Evolutionary conservation across 2,329 filamentous ascomycete species (phyloP).

Genomic region (Ophiosphaerella herpotricha): DNA sequence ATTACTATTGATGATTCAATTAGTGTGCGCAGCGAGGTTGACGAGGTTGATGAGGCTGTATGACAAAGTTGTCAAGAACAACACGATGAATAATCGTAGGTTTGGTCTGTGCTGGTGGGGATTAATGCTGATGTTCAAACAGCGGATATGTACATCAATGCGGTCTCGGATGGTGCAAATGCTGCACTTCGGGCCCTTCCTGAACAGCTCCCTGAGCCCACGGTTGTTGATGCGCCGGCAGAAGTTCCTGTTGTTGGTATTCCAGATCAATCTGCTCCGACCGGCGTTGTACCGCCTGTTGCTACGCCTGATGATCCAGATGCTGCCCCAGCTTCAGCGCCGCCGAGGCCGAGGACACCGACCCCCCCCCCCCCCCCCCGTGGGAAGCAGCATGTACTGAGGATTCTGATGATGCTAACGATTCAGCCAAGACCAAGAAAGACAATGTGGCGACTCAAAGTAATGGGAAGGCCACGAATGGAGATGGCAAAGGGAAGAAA

Average conservation of each 20-base stretch:
- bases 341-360: conserved; percentile 15
- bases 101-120: neutral
- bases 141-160: conserved; percentile 16
- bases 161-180: conserved; percentile 8
- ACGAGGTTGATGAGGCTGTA: conserved; percentile 21
- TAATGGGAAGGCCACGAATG: neutral
- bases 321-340: conserved; percentile 21
- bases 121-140: neutral
- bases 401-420: neutral
- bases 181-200: conserved; percentile 10
- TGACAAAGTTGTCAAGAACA: conserved; percentile 24
- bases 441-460: neutral
- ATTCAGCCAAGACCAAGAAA: neutral
- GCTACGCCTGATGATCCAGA: conserved; percentile 19
- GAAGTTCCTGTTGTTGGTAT: conserved; percentile 1
- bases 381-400: neutral
- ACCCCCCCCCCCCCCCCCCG: too few relatives aligned
- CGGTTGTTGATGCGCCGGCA: neutral
- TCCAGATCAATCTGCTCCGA: conserved; percentile 13
- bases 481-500: neutral
- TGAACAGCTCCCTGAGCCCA: conserved; percentile 2
- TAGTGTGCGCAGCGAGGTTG: conserved; percentile 41
- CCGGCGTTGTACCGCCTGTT: conserved; percentile 10
- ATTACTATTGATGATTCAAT: conserved; percentile 51
- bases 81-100: conserved; percentile 29